Evolutionary conservation across 352 stramenopile species (phyloP).

Genomic region (Globisporangium emineosum): DNA sequence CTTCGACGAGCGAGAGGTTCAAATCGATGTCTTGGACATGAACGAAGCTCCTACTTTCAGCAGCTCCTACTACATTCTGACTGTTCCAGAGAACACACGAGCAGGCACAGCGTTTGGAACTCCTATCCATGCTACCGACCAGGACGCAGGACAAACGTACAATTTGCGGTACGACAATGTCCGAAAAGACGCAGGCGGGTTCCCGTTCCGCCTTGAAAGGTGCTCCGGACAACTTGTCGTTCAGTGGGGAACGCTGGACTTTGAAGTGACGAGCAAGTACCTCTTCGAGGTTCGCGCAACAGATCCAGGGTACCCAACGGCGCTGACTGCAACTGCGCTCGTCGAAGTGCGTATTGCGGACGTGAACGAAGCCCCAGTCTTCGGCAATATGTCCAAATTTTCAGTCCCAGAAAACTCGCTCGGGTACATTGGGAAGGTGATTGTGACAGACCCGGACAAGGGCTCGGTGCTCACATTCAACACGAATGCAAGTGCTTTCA

Average conservation of each 20-base stretch:
- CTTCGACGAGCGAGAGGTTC: slow-evolving; percentile 34
- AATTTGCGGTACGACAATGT: slow-evolving; percentile 48
- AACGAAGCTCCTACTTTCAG: slow-evolving; percentile 55
- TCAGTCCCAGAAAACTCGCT: slow-evolving; percentile 40
- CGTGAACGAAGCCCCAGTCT: slow-evolving; percentile 47
- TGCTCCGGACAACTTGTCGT: slow-evolving; percentile 50
- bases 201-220: slow-evolving; percentile 51
- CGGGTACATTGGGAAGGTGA: slow-evolving; percentile 30
- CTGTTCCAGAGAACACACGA: slow-evolving; percentile 37
- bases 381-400: slow-evolving; percentile 26
- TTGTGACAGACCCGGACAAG: slow-evolving; percentile 41
- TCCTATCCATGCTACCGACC: slow-evolving; percentile 45
- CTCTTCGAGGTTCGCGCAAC: slow-evolving; percentile 39
- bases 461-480: slow-evolving; percentile 21
- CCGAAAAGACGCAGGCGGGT: slow-evolving; percentile 28
- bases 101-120: slow-evolving; percentile 35
- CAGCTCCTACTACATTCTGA: slow-evolving; percentile 32
- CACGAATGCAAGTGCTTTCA: slow-evolving; percentile 32
- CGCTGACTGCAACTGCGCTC: slow-evolving; percentile 23
- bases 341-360: slow-evolving; percentile 38
- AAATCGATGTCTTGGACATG: slow-evolving; percentile 39
- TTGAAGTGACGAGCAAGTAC: slow-evolving; percentile 38
- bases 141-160: slow-evolving; percentile 41
- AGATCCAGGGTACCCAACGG: slow-evolving; percentile 36
- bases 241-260: slow-evolving; percentile 45